Evolutionary conservation across 2,329 filamentous ascomycete genomes (phyloP).

Genomic region (Pseudogymnoascus sp.): DNA sequence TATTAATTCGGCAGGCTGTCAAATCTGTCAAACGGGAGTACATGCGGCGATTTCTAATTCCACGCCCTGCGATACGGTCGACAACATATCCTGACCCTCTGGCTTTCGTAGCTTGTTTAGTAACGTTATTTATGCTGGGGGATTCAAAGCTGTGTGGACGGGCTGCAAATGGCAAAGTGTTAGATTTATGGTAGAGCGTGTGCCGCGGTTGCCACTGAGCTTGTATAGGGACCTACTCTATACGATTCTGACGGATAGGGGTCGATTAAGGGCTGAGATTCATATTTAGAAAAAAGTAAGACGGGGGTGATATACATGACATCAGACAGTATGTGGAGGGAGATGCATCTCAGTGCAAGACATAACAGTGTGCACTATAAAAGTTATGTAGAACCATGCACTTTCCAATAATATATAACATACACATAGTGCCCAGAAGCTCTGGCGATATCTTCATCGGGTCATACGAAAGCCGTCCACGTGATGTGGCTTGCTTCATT

Average conservation of each 20-base stretch:
- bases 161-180: not conserved
- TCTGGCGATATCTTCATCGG: not conserved
- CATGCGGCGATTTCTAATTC: not conserved
- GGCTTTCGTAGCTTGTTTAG: not conserved
- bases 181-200: not conserved
- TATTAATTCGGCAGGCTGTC: not conserved
- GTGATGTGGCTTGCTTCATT: slow-evolving; percentile 3
- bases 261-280: not conserved
- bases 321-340: not conserved
- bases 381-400: not conserved
- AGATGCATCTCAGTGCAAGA: not conserved
- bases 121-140: not conserved
- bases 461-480: not conserved
- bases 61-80: not conserved
- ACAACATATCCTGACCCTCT: not conserved
- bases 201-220: not conserved
- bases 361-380: not conserved
- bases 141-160: not conserved
- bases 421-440: not conserved
- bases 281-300: not conserved
- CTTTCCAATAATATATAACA: not conserved
- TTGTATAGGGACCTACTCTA: not conserved
- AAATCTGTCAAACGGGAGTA: not conserved
- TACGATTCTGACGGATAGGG: not conserved
- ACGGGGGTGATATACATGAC: not conserved